Conservation (phyloP, 768 basidiomycete species). For the Tulasnella sp. region DNA sequence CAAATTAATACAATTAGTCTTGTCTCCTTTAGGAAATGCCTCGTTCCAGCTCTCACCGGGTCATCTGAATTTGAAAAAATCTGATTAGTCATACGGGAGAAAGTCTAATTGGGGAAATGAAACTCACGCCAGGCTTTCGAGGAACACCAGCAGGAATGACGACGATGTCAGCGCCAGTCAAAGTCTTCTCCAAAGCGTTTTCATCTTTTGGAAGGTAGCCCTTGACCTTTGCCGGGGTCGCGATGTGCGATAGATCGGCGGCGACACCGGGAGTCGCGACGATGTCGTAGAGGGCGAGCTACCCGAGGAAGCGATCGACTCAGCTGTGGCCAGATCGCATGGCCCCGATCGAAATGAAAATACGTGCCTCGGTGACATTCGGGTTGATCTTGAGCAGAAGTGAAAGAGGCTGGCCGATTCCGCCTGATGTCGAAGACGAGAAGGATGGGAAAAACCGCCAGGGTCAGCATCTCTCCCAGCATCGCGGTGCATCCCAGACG, state of each 20-base stretch:
- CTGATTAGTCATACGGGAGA: slow-evolving; percentile 34
- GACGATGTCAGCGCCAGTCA: slow-evolving; percentile 86
- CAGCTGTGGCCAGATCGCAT: neutral
- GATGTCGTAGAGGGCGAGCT: slow-evolving; percentile 94
- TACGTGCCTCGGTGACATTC: slow-evolving; percentile 69
- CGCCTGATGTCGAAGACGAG: slow-evolving; percentile 55
- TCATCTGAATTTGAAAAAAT: slow-evolving; percentile 27
- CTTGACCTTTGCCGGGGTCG: slow-evolving; percentile 80
- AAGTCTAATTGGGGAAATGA: slow-evolving; percentile 19
- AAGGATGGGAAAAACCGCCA: slow-evolving; percentile 11
- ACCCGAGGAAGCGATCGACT: slow-evolving; percentile 21
- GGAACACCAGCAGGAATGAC: slow-evolving; percentile 97
- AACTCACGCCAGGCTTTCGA: slow-evolving; percentile 86
- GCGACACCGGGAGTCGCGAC: slow-evolving; percentile 98
- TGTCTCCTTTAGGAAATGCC: neutral
- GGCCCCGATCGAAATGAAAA: slow-evolving; percentile 4
- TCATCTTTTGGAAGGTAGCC: slow-evolving; percentile 75
- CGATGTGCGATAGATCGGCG: slow-evolving; percentile 91
- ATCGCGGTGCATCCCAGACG: neutral
- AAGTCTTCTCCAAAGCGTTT: slow-evolving; percentile 78
- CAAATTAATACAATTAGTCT: neutral
- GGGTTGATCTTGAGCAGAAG: slow-evolving; percentile 89
- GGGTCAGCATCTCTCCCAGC: neutral
- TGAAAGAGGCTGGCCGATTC: slow-evolving; percentile 95
- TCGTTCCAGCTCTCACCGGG: slow-evolving; percentile 21